Evolutionary conservation across 768 basidiomycete genomes (phyloP).

Genomic region (Nidula microcarpa): DNA sequence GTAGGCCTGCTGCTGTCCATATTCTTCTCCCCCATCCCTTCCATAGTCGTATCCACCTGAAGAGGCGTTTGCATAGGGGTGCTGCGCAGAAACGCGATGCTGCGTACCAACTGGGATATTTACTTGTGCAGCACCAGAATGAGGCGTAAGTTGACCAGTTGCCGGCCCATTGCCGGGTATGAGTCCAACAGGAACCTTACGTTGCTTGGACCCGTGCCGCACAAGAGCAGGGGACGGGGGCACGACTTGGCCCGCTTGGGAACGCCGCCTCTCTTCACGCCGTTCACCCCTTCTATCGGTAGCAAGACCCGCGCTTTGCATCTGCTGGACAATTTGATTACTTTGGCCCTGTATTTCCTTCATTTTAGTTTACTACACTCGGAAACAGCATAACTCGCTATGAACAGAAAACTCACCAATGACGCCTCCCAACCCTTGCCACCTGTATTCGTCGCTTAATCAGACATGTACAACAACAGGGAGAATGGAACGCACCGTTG

Average conservation of each 20-base stretch:
- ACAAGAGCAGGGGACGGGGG: conserved; percentile 80
- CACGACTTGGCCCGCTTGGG: conserved; percentile 52
- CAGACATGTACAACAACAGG: background rate
- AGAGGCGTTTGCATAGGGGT: conserved; percentile 68
- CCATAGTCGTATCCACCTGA: conserved; percentile 60
- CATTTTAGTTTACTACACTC: too few relatives aligned
- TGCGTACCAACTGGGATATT: conserved; percentile 65
- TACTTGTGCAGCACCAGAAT: conserved; percentile 72
- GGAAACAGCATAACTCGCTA: too few relatives aligned
- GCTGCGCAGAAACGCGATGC: conserved; percentile 45
- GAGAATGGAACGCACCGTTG: conserved; percentile 51
- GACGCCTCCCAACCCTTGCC: conserved; percentile 95
- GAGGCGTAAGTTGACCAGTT: conserved; percentile 62
- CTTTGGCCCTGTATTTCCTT: conserved; percentile 46
- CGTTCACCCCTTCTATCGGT: conserved; percentile 62
- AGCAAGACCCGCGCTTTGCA: conserved; percentile 49
- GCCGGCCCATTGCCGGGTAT: conserved; percentile 46
- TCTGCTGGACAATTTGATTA: conserved; percentile 56
- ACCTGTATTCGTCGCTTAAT: conserved; percentile 33
- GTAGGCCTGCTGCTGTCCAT: conserved; percentile 56
- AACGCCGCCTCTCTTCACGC: conserved; percentile 65
- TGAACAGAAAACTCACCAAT: conserved; percentile 42
- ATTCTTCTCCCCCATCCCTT: conserved; percentile 44
- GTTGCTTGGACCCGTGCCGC: conserved; percentile 71
- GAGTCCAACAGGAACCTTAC: conserved; percentile 58